phyloP scores from a whole-genome alignment of 2,329 filamentous ascomycete species.

The Aspergillus fumigatus region DNA sequence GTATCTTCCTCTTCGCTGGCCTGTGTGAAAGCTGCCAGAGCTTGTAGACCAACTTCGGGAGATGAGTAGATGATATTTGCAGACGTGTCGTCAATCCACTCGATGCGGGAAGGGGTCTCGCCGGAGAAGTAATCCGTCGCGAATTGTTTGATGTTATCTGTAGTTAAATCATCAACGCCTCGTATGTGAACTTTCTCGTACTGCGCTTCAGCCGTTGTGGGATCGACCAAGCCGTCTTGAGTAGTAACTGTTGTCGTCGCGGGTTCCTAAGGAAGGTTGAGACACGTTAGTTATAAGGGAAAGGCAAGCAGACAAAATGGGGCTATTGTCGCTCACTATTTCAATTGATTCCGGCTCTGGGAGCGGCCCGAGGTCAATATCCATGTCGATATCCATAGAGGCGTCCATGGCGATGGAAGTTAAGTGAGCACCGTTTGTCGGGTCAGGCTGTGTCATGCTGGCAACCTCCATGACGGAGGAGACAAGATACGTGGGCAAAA shows the following conservation, averaged over 20 bases:
- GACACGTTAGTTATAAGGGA: slow-evolving; percentile 1
- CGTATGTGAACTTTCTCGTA: slow-evolving; percentile 72
- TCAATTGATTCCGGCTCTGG: slow-evolving; percentile 36
- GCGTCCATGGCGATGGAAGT: slow-evolving; percentile 23
- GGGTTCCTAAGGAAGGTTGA: slow-evolving; percentile 19
- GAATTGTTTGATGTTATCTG: slow-evolving; percentile 73
- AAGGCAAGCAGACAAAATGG: not conserved
- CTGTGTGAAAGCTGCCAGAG: slow-evolving; percentile 48
- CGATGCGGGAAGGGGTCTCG: slow-evolving; percentile 58
- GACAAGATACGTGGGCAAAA: not conserved
- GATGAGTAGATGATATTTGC: slow-evolving; percentile 77
- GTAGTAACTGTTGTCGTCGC: slow-evolving; percentile 8
- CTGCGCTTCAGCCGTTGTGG: slow-evolving; percentile 30
- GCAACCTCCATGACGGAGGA: slow-evolving; percentile 2
- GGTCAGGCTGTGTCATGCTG: not conserved
- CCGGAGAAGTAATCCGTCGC: slow-evolving; percentile 61
- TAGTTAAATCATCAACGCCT: slow-evolving; percentile 77
- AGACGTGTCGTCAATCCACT: slow-evolving; percentile 94
- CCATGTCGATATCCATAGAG: slow-evolving; percentile 70
- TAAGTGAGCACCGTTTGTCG: not conserved
- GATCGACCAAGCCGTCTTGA: slow-evolving; percentile 22
- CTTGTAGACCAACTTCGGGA: slow-evolving; percentile 49
- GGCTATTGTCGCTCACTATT: slow-evolving; percentile 20
- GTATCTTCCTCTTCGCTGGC: slow-evolving; percentile 32
- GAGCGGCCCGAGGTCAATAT: slow-evolving; percentile 53